A percentile compares a stretch with the other conserved stretches of the same genome.
phyloP scores from a whole-genome alignment of 225 moss, liverwort and hornwort genomes.

The Pseudisothecium myosuroides region DNA sequence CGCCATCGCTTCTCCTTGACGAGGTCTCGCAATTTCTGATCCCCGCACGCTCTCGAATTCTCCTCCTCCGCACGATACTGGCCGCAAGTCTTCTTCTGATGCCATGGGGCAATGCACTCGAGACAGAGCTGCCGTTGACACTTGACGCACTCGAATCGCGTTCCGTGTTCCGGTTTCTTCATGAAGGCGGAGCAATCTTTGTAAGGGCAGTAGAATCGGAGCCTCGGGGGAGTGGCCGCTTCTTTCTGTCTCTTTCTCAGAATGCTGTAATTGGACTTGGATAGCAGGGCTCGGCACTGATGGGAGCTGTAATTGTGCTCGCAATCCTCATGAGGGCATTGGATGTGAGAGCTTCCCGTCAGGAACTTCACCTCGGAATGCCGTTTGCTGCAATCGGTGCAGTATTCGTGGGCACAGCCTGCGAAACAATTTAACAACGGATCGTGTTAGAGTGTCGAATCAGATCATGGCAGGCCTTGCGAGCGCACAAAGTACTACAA shows the following conservation, averaged over 20 bases:
- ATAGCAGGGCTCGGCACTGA: background rate
- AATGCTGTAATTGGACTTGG: background rate
- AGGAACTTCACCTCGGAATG: background rate
- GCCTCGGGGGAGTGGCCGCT: background rate
- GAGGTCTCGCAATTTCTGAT: background rate
- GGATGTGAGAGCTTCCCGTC: background rate
- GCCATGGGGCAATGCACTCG: background rate
- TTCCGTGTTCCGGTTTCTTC: background rate
- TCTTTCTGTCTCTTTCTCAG: background rate
- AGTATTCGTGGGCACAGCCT: conserved; percentile 7
- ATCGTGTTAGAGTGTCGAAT: background rate
- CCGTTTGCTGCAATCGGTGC: background rate
- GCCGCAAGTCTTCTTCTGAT: background rate
- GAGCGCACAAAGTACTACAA: background rate
- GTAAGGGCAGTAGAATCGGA: conserved; percentile 7
- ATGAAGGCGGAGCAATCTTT: background rate
- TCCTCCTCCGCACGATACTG: background rate
- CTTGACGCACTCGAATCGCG: background rate
- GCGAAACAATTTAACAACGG: background rate
- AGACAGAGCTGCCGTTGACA: background rate
- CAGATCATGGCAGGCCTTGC: background rate
- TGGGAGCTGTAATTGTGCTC: background rate
- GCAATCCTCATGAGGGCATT: conserved; percentile 1
- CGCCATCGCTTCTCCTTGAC: background rate
- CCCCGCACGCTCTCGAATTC: background rate